phyloP scores from a whole-genome alignment of 176 grass and related monocot genomes.

The Elaeis guineensis region DNA sequence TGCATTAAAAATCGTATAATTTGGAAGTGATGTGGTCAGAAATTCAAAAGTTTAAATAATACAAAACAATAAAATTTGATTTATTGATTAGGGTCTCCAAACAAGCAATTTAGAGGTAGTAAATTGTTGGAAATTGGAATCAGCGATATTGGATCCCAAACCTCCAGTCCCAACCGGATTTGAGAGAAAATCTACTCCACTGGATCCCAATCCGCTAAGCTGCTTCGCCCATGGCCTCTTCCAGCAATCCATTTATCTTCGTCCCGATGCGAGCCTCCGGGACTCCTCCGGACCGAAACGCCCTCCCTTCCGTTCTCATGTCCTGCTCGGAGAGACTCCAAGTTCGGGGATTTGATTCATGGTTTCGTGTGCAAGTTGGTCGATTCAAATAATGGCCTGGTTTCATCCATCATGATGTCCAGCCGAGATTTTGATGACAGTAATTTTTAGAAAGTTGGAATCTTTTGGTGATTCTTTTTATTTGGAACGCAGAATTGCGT shows the following conservation, averaged over 20 bases:
- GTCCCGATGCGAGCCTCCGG: constrained; percentile 32
- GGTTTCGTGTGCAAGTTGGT: constrained; percentile 46
- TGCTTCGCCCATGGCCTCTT: constrained; percentile 29
- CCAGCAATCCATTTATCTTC: constrained; percentile 37
- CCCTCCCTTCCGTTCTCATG: constrained; percentile 49
- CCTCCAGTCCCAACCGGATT: background rate
- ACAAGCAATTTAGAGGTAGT: too few species aligned
- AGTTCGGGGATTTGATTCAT: constrained; percentile 36
- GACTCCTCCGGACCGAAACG: constrained; percentile 13
- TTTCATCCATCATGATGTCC: background rate
- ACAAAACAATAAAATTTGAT: too few species aligned
- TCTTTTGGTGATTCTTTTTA: too few species aligned
- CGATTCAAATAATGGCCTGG: background rate
- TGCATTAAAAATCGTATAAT: too few species aligned
- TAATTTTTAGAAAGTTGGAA: background rate
- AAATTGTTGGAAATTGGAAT: too few species aligned
- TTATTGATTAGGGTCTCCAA: too few species aligned
- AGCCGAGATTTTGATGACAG: background rate
- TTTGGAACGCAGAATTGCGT: too few species aligned
- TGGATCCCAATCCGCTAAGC: background rate
- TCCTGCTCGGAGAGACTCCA: constrained; percentile 28
- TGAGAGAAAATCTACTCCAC: too few species aligned
- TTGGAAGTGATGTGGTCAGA: too few species aligned
- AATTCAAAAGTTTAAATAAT: too few species aligned
- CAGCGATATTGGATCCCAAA: background rate